Base-by-base conservation (phyloP, 1,139 yeast genomes). In the Lodderomyces jiufengensis region DNA sequence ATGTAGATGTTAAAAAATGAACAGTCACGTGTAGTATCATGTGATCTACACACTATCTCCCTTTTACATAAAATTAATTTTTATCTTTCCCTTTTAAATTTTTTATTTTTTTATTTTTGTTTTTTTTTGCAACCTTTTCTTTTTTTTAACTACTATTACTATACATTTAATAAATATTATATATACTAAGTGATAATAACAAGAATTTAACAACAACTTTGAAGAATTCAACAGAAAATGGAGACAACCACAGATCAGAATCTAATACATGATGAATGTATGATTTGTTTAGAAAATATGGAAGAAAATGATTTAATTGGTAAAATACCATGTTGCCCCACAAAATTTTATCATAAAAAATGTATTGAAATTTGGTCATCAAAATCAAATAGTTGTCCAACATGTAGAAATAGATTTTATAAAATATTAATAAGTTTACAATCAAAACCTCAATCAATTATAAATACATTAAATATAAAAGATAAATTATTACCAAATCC, bases 361-460 rank as follows among this genome's bases (percentile, higher is more conserved):
- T 76, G 81, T 44, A 58, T 75, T 18, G 39, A 54, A 10, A 61
- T 59, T 26, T 76, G 81, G 81, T 54, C 71, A n/a, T 48, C 56
- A 21, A 63, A 65, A 31, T 70, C 78, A 26, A 73, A 73, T 50
- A 63, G 70, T 31, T 76, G 80, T 46, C 80, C 80, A 3, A 72
- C 73, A 2, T 76, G 80, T 49, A 67, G 80, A 18, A 50, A 53
- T 31, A 49, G 53, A 15, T 70, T 56, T 47, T 49, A 63, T 42
- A 47, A 49, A 36, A 54, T 68, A 30, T 55, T 53, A 31, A 49
- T 45, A 23, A 22, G 13, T 23, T 41, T 39, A 5, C 32, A 39
- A 12, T 31, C 35, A 9, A 31, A 32, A 4, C 45, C 48, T 8
- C 24, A 29, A 4, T 43, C 20, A 23, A 30, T 43, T 7, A 13